Percentiles rank a stretch among this genome's conserved stretches.
phyloP scores from a whole-genome alignment of 768 basidiomycete species.

The Pleurotus djamor region DNA sequence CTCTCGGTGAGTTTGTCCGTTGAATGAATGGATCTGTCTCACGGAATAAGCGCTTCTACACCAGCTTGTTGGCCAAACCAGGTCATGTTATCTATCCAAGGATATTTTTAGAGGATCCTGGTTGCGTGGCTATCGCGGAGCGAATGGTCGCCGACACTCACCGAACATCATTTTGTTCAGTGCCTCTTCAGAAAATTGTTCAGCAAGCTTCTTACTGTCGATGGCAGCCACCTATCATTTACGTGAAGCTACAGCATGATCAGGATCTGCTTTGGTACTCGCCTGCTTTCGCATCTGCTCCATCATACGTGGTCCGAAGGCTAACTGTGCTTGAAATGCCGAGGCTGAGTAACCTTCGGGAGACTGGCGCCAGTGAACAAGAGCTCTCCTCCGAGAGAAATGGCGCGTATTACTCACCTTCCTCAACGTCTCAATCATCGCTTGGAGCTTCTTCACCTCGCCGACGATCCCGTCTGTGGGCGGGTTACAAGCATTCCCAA shows the following conservation, averaged over 20 bases:
- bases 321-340: neutral
- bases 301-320: slow-evolving; percentile 6
- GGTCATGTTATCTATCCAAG: neutral
- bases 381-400: neutral
- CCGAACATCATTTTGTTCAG: neutral
- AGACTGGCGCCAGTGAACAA: neutral
- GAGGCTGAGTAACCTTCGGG: neutral
- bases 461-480: neutral
- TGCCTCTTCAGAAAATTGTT: neutral
- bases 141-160: neutral
- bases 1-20: neutral
- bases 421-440: neutral
- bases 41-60: slow-evolving; percentile 5
- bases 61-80: slow-evolving; percentile 3
- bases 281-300: slow-evolving; percentile 1
- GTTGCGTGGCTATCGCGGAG: neutral
- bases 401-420: neutral
- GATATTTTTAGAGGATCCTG: neutral
- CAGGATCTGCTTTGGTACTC: neutral
- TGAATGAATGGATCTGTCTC: neutral
- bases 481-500: neutral
- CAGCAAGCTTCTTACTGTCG: neutral
- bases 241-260: neutral
- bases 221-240: neutral
- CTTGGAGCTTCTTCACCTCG: neutral